Base-by-base conservation (phyloP, 192 early-diverging fungal genomes). In the Spizellomyces punctatus region DNA sequence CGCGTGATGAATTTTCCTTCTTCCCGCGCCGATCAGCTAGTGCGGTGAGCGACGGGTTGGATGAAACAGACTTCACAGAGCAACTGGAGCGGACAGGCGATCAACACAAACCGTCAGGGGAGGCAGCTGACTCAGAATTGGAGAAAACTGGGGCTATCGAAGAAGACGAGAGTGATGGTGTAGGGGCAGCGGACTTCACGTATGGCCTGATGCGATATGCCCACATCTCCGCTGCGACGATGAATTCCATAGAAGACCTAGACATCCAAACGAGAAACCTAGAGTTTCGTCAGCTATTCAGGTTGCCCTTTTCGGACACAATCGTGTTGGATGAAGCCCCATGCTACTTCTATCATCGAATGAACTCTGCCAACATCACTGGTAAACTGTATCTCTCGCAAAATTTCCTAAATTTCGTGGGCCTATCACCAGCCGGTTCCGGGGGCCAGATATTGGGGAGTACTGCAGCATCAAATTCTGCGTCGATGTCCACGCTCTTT, bases 1-100 rank as follows among this genome's bases (percentile, higher is more conserved):
- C 78, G 22, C 69, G 81, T 22, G 77, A 79, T 5, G 80, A 80
- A 48, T 71, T 76, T 22, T 74, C 65, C 12, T 72, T 68, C 22
- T 67, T 76, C 45, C 46, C 63, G 19, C 36, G 65, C 27, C 63
- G 79, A 64, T 58, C 54, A 6, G 58, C 62, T 22, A 74, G 71
- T 48, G 65, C 41, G 7, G n/a, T 73, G 57, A 61, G 75, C 41
- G 75, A 78, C 14, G 74, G 48, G 10, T 56, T 83, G 17, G 82
- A 83, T 44, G 85, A 86, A 54, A 73, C 76, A 52, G 79, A 86
- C 60, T 86, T 86, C 70, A 78, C 80, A 17, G 76, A 71, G 55
- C 74, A 69, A 52, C 22, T 57, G 14, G 71, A 72, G 43, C 43
- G 62, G n/a, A 6, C 46, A 12, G 48, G 16, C 14, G 58, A 43